phyloP scores from a whole-genome alignment of 345 rosid species.

The Euphorbia pulcherrima region DNA sequence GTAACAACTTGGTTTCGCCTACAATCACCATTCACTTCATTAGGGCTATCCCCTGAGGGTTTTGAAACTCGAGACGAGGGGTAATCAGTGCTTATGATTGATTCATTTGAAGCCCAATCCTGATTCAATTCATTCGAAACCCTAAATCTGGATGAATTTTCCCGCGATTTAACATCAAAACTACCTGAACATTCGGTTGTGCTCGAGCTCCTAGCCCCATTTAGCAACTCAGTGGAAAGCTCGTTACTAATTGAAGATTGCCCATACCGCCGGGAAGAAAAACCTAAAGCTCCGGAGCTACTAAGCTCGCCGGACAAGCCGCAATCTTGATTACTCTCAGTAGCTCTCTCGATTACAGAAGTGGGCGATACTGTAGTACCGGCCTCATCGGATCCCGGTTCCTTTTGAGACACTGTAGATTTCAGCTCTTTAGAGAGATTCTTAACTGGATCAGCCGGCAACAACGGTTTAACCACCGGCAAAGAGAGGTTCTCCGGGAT shows the following conservation, averaged over 20 bases:
- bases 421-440: constrained; percentile 43
- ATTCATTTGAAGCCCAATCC: constrained; percentile 82
- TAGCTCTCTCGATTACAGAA: constrained; percentile 39
- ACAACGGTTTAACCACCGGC: constrained; percentile 82
- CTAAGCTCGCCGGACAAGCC: constrained; percentile 60
- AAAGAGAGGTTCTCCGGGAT: constrained; percentile 50
- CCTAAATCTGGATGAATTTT: constrained; percentile 42
- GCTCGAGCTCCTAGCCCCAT: constrained; percentile 36
- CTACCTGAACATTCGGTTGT: constrained; percentile 50
- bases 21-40: too few relatives aligned
- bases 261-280: constrained; percentile 31
- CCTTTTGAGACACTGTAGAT: constrained; percentile 31
- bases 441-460: constrained; percentile 39
- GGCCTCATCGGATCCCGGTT: too few relatives aligned
- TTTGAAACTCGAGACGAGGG: constrained; percentile 77
- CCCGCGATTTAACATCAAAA: constrained; percentile 53
- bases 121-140: constrained; percentile 48
- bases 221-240: constrained; percentile 26
- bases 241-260: constrained; percentile 38
- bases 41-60: constrained; percentile 51
- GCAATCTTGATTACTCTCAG: constrained; percentile 33
- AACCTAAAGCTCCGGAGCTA: constrained; percentile 46
- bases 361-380: constrained; percentile 39
- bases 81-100: constrained; percentile 77
- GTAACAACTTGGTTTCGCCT: constrained; percentile 61